phyloP scores from a whole-genome alignment of 495 filamentous ascomycete species.

The Pseudoneurospora amorphoporcata region DNA sequence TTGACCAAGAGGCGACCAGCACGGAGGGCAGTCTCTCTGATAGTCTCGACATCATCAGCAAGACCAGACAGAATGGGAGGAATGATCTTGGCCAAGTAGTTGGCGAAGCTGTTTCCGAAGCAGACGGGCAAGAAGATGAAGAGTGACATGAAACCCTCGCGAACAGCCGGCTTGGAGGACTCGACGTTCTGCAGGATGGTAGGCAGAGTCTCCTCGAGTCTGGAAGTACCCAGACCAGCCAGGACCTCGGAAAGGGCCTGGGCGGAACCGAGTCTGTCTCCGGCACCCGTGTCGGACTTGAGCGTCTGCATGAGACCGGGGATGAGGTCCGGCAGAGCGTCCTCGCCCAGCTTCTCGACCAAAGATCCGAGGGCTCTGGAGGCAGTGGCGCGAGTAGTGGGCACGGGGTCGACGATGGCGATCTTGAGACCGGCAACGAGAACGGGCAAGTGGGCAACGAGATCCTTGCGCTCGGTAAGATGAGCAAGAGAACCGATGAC shows the following conservation, averaged over 20 bases:
- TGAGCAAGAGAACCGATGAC: conserved; percentile 97
- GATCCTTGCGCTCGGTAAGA: conserved; percentile 90
- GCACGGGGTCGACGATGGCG: conserved; percentile 90
- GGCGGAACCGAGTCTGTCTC: conserved; percentile 89
- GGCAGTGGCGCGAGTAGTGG: conserved; percentile 90
- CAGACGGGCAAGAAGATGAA: conserved; percentile 98
- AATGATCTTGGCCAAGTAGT: conserved; percentile 91
- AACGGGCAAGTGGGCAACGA: conserved; percentile 83
- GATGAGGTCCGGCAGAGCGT: conserved; percentile 92
- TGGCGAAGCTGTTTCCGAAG: conserved; percentile 96
- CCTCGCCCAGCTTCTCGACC: conserved; percentile 94
- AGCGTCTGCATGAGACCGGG: conserved; percentile 94
- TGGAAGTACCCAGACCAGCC: conserved; percentile 81
- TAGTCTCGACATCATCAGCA: conserved; percentile 90
- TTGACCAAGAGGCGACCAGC: conserved; percentile 92
- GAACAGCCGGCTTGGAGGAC: conserved; percentile 78
- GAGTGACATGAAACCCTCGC: conserved; percentile 98
- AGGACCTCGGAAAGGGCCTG: conserved; percentile 96
- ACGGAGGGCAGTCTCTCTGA: conserved; percentile 84
- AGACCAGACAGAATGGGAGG: conserved; percentile 90
- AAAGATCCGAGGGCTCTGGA: conserved; percentile 92
- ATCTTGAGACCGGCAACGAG: conserved; percentile 81
- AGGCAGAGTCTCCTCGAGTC: conserved; percentile 90
- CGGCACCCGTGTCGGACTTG: conserved; percentile 92
- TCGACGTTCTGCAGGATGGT: conserved; percentile 94